Percentiles rank a stretch among this genome's conserved stretches.
phyloP scores from a whole-genome alignment of 164 flowering plant species.

The Saururus chinensis region DNA sequence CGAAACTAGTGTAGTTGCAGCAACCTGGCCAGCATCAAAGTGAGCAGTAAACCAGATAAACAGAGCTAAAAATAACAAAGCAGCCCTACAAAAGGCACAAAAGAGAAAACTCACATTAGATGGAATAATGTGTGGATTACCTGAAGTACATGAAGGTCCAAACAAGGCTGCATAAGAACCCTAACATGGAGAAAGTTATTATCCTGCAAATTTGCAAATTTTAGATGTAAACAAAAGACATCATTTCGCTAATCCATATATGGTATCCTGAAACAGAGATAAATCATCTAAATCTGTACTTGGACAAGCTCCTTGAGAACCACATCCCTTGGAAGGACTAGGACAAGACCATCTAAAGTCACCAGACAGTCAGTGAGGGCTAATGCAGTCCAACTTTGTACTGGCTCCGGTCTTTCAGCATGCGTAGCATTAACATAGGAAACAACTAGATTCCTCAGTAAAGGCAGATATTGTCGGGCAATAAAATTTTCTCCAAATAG shows the following conservation, averaged over 20 bases:
- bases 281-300: constrained; percentile 27
- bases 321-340: constrained; percentile 43
- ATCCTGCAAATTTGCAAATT: constrained; percentile 38
- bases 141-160: constrained; percentile 70
- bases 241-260: not conserved
- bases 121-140: constrained; percentile 14
- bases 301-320: constrained; percentile 72
- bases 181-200: constrained; percentile 44
- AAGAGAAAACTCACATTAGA: not conserved
- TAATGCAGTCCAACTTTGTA: constrained; percentile 72
- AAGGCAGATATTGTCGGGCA: constrained; percentile 65
- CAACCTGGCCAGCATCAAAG: constrained; percentile 42
- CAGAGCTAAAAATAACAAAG: not conserved
- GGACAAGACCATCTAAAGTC: constrained; percentile 58
- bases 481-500: constrained; percentile 71
- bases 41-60: not conserved
- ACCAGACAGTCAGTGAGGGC: constrained; percentile 66
- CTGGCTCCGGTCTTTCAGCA: constrained; percentile 64
- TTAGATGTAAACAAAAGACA: constrained; percentile 6
- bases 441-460: constrained; percentile 46
- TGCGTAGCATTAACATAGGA: constrained; percentile 49
- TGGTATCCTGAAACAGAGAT: not conserved
- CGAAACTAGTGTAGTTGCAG: constrained; percentile 62
- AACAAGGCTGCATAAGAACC: constrained; percentile 51
- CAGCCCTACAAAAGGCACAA: too few species aligned